Base-by-base conservation (phyloP, 108 stramenopile genomes). In the Hondaea fermentalgiana region DNA sequence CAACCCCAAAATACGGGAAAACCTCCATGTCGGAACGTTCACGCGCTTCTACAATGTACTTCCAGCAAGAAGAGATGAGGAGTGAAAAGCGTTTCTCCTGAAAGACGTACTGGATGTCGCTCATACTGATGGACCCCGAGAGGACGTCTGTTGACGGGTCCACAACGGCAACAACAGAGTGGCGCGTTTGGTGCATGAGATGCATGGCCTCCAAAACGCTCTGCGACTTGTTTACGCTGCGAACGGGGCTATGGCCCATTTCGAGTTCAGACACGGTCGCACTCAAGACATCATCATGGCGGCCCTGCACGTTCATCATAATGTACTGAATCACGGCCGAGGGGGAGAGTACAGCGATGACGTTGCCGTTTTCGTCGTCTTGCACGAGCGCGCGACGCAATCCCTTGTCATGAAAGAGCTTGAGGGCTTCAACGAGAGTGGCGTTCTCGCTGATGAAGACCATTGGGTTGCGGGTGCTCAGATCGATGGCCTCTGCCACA, bases 171-270 rank as follows among this genome's bases (percentile, higher is more conserved):
- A 83, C 76, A 35, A 83, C 76, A 6, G 76, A 83, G 51, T 83
- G 76, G 25, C 76, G 49, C 8, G 49, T 53, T 16, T 53, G 6
- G 51, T 83, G 76, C 76, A 83, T 83, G 76, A 53, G 51, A 45
- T 83, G 76, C 76, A 83, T 83, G 19, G 76, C 76, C 51, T 83
- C 76, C 16, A 83, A 45, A 14, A 83, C 45, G 3, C 43, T 83
- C 10, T 83, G 76, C 49, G 76, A 25, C 76, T 83, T 83, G 14
- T 83, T 83, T 16, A 83, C 76, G 76, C 76, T 83, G n/a, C 28
- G n/a, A 12, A 83, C 76, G 49, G 76, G 76, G 51, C 49, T 53
- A 23, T 53, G 51, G 49, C 76, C 76, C 19, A 83, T 17, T 6
- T 23, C 45, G 49, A 83, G 76, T 14, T 83, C 23, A 17, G 45